These are phyloP conservation scores for Golubevia pallescens DNA, from an alignment of 1,284 basidiomycete species.

Conservation along the genomic window DNA sequence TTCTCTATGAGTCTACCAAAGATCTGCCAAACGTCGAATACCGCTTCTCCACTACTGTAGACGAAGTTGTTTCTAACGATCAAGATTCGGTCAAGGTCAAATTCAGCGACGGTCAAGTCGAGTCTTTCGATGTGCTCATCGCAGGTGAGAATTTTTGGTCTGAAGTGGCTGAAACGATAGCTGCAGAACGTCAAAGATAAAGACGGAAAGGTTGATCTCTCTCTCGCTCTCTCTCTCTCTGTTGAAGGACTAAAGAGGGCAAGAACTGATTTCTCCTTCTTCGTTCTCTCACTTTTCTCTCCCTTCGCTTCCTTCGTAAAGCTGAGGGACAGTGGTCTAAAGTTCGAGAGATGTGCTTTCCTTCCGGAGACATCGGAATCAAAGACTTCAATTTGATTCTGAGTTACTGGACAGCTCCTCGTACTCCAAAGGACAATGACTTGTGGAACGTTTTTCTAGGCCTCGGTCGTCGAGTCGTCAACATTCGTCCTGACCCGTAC, in stretches of 20 bases:
- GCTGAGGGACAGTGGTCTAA: slow-evolving; percentile 36
- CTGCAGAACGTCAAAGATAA: no score
- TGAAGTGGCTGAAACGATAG: no score
- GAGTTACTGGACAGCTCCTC: slow-evolving; percentile 22
- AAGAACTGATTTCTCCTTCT: no score
- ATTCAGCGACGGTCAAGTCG: slow-evolving; percentile 16
- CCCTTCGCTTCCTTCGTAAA: no score
- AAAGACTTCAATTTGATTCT: slow-evolving; percentile 12
- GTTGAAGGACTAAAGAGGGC: no score
- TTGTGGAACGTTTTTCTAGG: slow-evolving; percentile 19
- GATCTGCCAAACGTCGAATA: slow-evolving; percentile 12
- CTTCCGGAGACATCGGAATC: slow-evolving; percentile 2
- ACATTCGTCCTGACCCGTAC: slow-evolving; percentile 24
- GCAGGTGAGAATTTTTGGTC: no score
- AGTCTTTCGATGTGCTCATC: slow-evolving; percentile 21
- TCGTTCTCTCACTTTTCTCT: no score
- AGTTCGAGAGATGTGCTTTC: slow-evolving; percentile 20
- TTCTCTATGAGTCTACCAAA: slow-evolving; percentile 19
- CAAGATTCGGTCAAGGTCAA: slow-evolving; percentile 13
- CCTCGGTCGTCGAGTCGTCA: slow-evolving; percentile 6
- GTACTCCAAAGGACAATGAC: slow-evolving; percentile 9
- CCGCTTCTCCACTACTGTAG: slow-evolving; percentile 16
- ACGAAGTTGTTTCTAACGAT: slow-evolving; percentile 14
- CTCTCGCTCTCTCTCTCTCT: no score
- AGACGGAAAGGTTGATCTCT: no score